Conservation (phyloP, 352 stramenopile species). For the Phytophthora colocasiae region DNA sequence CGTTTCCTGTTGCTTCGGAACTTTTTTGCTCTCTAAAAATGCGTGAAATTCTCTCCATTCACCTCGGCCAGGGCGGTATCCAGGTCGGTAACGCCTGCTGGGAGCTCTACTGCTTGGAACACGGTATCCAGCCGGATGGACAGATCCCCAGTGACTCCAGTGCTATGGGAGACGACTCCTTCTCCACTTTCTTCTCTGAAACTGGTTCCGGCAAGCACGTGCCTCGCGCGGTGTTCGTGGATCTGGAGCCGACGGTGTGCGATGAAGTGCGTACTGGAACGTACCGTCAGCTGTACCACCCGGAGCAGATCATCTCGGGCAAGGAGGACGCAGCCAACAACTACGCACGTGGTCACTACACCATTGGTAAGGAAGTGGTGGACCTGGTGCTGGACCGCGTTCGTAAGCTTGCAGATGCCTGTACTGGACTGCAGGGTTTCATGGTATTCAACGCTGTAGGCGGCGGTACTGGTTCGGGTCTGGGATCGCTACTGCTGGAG, state of each 20-base stretch:
- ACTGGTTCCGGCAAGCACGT: conserved; percentile 79
- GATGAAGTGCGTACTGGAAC: conserved; percentile 96
- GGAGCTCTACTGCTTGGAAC: conserved; percentile 93
- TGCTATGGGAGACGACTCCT: conserved; percentile 86
- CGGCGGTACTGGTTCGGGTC: conserved; percentile 97
- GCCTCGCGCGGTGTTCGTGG: conserved; percentile 92
- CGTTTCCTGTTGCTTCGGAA: conserved; percentile 31
- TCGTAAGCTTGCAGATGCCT: conserved; percentile 97
- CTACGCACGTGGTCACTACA: conserved; percentile 94
- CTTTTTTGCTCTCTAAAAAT: conserved; percentile 41
- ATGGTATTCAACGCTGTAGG: conserved; percentile 98
- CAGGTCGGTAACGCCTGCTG: conserved; percentile 90
- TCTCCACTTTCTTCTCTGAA: conserved; percentile 91
- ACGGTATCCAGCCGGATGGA: conserved; percentile 94
- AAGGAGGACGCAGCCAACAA: conserved; percentile 97
- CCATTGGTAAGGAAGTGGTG: conserved; percentile 94
- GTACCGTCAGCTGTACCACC: conserved; percentile 98
- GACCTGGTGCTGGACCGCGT: conserved; percentile 97
- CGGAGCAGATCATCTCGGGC: conserved; percentile 98
- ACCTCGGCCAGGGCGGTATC: conserved; percentile 95
- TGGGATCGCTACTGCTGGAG: conserved; percentile 97
- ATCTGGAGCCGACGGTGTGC: conserved; percentile 97
- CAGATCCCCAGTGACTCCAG: conserved; percentile 67
- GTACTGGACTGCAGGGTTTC: conserved; percentile 97
- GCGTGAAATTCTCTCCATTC: conserved; percentile 58